phyloP scores from a whole-genome alignment of 2,329 filamentous ascomycete genomes.

The Rasamsonia emersonii region DNA sequence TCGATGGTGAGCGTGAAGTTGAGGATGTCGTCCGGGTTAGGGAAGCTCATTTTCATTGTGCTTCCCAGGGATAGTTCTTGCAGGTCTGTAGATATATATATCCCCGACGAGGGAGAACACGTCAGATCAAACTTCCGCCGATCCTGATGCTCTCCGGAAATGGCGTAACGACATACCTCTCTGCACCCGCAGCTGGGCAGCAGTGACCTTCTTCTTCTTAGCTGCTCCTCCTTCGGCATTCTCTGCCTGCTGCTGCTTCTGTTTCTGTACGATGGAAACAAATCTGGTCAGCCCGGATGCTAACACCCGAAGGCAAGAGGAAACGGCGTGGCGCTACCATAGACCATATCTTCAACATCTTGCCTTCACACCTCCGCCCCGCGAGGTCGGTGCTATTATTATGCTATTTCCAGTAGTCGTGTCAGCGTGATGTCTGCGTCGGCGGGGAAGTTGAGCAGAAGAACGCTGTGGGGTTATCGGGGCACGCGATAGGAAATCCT shows the following conservation, averaged over 20 bases:
- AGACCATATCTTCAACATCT: slow-evolving; percentile 99
- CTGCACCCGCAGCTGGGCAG: slow-evolving; percentile 88
- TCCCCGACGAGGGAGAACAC: neutral
- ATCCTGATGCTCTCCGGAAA: no score
- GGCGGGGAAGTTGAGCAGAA: no score
- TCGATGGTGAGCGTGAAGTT: slow-evolving; percentile 43
- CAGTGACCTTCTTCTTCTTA: slow-evolving; percentile 98
- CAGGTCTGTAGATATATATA: slow-evolving; percentile 27
- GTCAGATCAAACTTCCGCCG: no score
- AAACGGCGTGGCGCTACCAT: no score
- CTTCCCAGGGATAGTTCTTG: slow-evolving; percentile 43
- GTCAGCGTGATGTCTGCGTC: neutral
- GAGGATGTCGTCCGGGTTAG: slow-evolving; percentile 50
- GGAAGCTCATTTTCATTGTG: slow-evolving; percentile 52
- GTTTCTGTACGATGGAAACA: slow-evolving; percentile 23
- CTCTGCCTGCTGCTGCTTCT: slow-evolving; percentile 96
- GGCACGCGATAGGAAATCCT: no score
- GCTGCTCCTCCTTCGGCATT: slow-evolving; percentile 74
- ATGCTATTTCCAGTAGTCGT: neutral
- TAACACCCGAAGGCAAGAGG: slow-evolving; percentile 18
- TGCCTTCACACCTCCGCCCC: slow-evolving; percentile 31
- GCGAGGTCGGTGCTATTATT: neutral
- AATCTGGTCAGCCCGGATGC: slow-evolving; percentile 12
- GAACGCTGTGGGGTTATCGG: no score
- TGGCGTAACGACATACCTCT: slow-evolving; percentile 76